phyloP scores from a whole-genome alignment of 306 rosid species.

The Astragalus glycyphyllos region DNA sequence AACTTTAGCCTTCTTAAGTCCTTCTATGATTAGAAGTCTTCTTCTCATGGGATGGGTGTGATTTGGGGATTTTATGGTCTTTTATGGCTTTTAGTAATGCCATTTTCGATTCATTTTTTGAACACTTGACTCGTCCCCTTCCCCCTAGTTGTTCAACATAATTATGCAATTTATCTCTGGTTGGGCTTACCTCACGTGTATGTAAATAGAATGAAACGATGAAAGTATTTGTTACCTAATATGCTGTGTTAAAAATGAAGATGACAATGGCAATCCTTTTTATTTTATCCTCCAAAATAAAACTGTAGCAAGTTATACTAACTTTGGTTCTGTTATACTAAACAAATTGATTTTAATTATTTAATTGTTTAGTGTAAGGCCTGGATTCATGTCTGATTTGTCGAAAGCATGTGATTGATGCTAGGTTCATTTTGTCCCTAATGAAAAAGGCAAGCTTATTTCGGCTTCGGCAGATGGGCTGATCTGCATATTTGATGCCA shows the following conservation, averaged over 20 bases:
- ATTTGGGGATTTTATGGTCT: neutral
- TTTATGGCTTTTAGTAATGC: conserved; percentile 10
- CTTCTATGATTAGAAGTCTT: neutral
- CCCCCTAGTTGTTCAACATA: neutral
- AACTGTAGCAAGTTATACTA: conserved; percentile 11
- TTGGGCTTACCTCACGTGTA: neutral
- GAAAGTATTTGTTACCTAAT: neutral
- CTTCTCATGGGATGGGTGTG: neutral
- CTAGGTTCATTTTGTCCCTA: conserved; percentile 90
- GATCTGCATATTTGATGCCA: conserved; percentile 83
- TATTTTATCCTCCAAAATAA: conserved; percentile 12
- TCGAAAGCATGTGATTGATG: conserved; percentile 35
- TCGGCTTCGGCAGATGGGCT: conserved; percentile 96
- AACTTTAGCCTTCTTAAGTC: neutral
- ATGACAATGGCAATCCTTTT: neutral
- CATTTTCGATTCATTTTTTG: conserved; percentile 7
- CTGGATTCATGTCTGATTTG: conserved; percentile 18
- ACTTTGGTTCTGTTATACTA: conserved; percentile 9
- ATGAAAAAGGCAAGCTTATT: conserved; percentile 72
- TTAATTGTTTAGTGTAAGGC: conserved; percentile 4
- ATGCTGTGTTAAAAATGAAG: neutral
- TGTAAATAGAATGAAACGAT: neutral
- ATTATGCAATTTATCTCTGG: neutral
- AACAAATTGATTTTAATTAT: neutral
- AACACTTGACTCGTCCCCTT: neutral